Conservation (phyloP, 2,329 filamentous ascomycete genomes). For the Paradendryphiella salina region DNA sequence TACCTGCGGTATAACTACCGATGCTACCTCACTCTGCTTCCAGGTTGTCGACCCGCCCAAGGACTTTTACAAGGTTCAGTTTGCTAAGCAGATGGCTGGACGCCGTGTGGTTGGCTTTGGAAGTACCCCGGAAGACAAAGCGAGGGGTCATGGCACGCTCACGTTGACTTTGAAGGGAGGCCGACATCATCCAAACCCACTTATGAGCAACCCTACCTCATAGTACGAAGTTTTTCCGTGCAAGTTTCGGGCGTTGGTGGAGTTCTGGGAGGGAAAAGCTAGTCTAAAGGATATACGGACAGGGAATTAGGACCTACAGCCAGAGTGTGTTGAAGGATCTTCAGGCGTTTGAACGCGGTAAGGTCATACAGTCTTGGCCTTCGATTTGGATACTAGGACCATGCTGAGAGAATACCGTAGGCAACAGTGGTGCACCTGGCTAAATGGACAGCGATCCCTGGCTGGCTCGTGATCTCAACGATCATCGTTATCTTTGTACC, state of each 20-base stretch:
- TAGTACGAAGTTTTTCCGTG: neutral
- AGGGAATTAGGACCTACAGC: neutral
- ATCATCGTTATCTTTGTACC: no score
- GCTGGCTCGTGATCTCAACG: no score
- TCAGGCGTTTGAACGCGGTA: neutral
- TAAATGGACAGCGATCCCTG: no score
- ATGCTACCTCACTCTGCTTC: constrained; percentile 26
- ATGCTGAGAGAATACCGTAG: neutral
- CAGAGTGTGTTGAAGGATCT: neutral
- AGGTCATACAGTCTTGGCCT: neutral
- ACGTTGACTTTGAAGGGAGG: constrained; percentile 18
- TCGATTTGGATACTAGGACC: neutral
- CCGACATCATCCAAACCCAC: constrained; percentile 25
- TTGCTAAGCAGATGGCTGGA: neutral
- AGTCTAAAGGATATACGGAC: neutral
- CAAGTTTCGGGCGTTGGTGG: neutral
- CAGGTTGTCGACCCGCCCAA: constrained; percentile 21
- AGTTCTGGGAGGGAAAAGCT: neutral
- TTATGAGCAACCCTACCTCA: constrained; percentile 19
- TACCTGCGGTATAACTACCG: constrained; percentile 22
- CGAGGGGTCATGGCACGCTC: constrained; percentile 23
- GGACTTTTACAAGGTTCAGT: neutral
- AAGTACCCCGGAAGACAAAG: constrained; percentile 19
- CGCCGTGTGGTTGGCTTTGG: constrained; percentile 3
- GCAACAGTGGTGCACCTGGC: no score